Base-by-base conservation (phyloP, 257 asterid genomes). In the Nicotiana sylvestris region DNA sequence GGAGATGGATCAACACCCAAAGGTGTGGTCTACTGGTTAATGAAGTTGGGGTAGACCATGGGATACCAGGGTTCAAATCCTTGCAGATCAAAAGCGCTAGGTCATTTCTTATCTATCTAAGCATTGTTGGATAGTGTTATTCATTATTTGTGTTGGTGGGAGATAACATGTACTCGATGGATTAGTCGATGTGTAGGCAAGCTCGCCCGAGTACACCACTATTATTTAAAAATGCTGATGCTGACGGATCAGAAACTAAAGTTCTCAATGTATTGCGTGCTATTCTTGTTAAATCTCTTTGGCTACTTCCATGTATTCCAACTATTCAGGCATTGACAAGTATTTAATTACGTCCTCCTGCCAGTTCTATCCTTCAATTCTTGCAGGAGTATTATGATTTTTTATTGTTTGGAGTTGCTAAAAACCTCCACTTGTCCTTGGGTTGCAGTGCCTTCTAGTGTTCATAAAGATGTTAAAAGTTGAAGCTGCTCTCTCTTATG, bases 1-100 rank as follows among this genome's bases (percentile, higher is more conserved):
- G 62, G 80, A 49, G 62, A 74, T 74, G 80, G 17, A 74, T 72
- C 61, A 46, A 25, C 62, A 74, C 79, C 61, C 39, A 43, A 39
- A 46, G 25, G 80, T 74, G 61, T 51, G 46, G 43, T 51, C 25
- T 49, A 46, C 60, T 2, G 1, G 61, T 13, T 60, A 25, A 74
- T 13, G 25, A 74, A 27, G 64, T 12, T 66, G 51, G 76, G 27
- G 35, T 66, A 21, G 13, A 33, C 27, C 76, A 33, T 66, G 72
- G 70, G 43, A 66, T 66, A 32, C 27, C 15, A 32, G 27, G 51
- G 76, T 66, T 66, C 76, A 66, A 33, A 33, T 66, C 76, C 27
- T 16, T 66, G 76, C 21, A 16, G 64, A 13, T 32, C n/a, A 66
- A 33, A 32, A 66, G 4, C 5, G 1, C 43, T 27, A 13, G 43